Evolutionary conservation across 1,284 basidiomycete genomes (phyloP).

Genomic region (Xerocomus nothofagi): DNA sequence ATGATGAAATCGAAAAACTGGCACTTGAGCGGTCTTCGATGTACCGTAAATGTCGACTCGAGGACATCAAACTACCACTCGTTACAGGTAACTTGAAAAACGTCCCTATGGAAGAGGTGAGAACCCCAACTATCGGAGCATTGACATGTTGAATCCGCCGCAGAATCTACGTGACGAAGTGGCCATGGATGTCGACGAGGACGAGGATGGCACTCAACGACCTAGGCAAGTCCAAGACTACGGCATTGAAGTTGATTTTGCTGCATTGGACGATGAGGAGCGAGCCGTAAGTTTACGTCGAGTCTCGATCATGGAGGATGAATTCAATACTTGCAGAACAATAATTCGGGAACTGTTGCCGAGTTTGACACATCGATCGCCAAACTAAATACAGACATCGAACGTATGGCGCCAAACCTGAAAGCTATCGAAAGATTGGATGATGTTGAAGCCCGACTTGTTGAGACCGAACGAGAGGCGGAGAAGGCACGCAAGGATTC

Average conservation of each 20-base stretch:
- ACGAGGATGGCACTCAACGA: conserved; percentile 74
- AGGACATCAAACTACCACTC: conserved; percentile 88
- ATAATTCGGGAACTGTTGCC: conserved; percentile 64
- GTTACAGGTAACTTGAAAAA: conserved; percentile 75
- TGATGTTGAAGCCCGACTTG: conserved; percentile 82
- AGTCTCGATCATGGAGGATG: neutral
- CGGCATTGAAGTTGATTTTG: conserved; percentile 91
- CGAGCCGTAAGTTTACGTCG: conserved; percentile 52
- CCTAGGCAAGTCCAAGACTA: conserved; percentile 77
- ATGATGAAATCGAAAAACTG: conserved; percentile 91
- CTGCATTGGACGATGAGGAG: conserved; percentile 79
- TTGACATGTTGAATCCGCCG: conserved; percentile 2
- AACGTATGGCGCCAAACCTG: conserved; percentile 94
- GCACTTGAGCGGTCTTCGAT: conserved; percentile 84
- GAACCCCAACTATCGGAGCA: conserved; percentile 12
- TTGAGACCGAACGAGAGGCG: conserved; percentile 73
- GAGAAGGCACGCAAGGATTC: conserved; percentile 82
- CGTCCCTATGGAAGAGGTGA: conserved; percentile 93
- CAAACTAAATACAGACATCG: conserved; percentile 81
- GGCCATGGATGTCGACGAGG: conserved; percentile 89
- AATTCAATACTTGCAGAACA: conserved; percentile 48
- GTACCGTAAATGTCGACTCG: conserved; percentile 91
- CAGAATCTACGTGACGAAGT: conserved; percentile 81
- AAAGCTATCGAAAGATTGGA: conserved; percentile 95
- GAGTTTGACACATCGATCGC: conserved; percentile 79